Percentiles rank a stretch among this genome's conserved stretches.
These are phyloP conservation scores for Oehlia diaphana DNA, from an alignment of 192 early-diverging fungal species.

Conservation along the genomic window DNA sequence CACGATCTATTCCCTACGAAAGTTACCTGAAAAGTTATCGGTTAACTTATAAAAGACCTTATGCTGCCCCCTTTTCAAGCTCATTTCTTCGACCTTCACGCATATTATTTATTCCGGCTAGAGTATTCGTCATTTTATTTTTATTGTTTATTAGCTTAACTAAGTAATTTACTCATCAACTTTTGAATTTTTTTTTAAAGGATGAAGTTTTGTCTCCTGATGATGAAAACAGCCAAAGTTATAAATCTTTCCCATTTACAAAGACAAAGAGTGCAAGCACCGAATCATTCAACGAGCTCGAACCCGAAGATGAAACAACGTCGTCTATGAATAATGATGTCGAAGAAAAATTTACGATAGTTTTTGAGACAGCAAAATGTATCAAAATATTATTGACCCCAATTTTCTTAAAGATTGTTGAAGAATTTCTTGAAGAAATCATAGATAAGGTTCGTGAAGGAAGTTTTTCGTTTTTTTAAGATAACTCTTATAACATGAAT, in stretches of 20 bases:
- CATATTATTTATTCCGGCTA: conserved; percentile 40
- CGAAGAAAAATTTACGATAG: conserved; percentile 48
- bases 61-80: conserved; percentile 33
- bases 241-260: conserved; percentile 18
- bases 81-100: conserved; percentile 53
- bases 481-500: too few relatives aligned
- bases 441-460: conserved; percentile 48
- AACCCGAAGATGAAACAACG: conserved; percentile 4
- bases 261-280: conserved; percentile 29
- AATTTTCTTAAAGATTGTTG: conserved; percentile 65
- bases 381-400: conserved; percentile 66
- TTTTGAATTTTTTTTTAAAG: background rate
- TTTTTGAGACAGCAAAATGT: conserved; percentile 53
- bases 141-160: background rate
- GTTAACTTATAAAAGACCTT: conserved; percentile 33
- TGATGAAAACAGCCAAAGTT: conserved; percentile 12
- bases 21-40: conserved; percentile 54
- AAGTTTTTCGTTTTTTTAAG: background rate
- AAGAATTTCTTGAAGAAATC: conserved; percentile 60
- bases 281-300: conserved; percentile 29
- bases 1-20: conserved; percentile 60
- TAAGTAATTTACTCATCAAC: background rate
- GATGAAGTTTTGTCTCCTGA: background rate
- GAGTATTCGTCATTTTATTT: conserved; percentile 28
- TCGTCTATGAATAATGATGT: conserved; percentile 37